These are phyloP conservation scores for Persicaria tinctoria DNA, from an alignment of 148 eudicot species.

Conservation along the genomic window DNA sequence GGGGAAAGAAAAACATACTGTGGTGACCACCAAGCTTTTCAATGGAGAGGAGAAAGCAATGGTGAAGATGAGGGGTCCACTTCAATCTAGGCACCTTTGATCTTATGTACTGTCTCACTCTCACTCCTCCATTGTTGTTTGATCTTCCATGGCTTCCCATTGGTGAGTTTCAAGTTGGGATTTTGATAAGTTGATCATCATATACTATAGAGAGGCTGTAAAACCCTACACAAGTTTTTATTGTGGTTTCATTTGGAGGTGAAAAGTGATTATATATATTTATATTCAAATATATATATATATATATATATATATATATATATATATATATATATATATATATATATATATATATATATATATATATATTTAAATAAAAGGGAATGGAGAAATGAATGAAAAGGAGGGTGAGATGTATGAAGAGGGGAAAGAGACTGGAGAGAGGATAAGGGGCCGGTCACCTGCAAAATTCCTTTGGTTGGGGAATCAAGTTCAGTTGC, in stretches of 20 bases:
- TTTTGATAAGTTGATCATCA: background rate
- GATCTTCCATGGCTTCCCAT: conserved; percentile 45
- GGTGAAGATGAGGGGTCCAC: conserved; percentile 97
- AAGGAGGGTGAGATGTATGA: conserved; percentile 4
- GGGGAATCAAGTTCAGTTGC: conserved; percentile 11
- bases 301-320: no score
- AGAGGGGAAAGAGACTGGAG: conserved; percentile 17
- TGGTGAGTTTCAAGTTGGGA: background rate
- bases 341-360: background rate
- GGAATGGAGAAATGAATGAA: background rate
- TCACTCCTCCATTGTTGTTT: conserved; percentile 34
- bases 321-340: background rate
- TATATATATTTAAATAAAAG: background rate
- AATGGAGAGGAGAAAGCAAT: conserved; percentile 71
- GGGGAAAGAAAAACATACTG: conserved; percentile 25
- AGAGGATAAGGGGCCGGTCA: conserved; percentile 13
- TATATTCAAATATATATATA: background rate
- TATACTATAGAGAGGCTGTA: no score
- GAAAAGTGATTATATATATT: background rate
- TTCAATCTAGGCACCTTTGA: conserved; percentile 88
- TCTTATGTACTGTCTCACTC: conserved; percentile 58
- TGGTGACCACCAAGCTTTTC: conserved; percentile 79
- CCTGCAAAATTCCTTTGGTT: conserved; percentile 44
- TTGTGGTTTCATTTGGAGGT: no score
- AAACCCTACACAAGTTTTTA: no score